A percentile compares a stretch with the other conserved stretches of the same genome.
phyloP scores from a whole-genome alignment of 495 filamentous ascomycete genomes.

The Daldinia grandis region DNA sequence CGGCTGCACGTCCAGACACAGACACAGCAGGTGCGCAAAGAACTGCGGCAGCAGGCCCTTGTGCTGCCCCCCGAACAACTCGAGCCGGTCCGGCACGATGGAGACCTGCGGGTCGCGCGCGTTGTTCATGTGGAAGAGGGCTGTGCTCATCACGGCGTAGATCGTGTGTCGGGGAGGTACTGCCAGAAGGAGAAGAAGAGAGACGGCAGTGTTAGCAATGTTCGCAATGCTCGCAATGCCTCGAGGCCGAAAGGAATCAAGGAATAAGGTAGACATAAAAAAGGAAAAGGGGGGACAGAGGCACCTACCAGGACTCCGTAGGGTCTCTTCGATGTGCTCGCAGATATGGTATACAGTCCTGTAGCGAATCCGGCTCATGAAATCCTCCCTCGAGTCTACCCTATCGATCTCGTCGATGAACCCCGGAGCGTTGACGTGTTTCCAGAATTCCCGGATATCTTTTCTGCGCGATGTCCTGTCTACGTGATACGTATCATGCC shows the following conservation, averaged over 20 bases:
- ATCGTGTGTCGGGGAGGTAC: constrained; percentile 31
- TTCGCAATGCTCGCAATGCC: no score
- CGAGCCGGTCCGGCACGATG: constrained; percentile 34
- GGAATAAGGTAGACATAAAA: neutral
- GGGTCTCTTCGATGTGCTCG: constrained; percentile 25
- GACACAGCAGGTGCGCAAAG: constrained; percentile 28
- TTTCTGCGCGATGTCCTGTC: constrained; percentile 9
- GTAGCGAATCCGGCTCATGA: constrained; percentile 30
- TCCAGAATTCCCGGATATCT: constrained; percentile 35
- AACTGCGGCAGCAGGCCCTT: constrained; percentile 28
- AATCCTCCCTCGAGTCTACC: neutral
- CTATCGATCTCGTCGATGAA: neutral
- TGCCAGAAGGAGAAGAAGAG: neutral
- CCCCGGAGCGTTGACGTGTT: neutral
- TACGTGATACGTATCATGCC: constrained; percentile 34
- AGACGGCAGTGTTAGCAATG: neutral
- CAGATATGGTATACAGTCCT: constrained; percentile 31
- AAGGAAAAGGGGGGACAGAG: neutral
- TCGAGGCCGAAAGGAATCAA: neutral
- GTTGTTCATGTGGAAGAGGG: constrained; percentile 36
- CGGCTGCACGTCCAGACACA: constrained; percentile 25
- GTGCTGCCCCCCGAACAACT: constrained; percentile 29
- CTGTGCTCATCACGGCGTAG: constrained; percentile 24
- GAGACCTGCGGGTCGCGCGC: constrained; percentile 32
- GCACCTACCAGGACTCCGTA: constrained; percentile 5